Evolutionary conservation across 306 rosid species (phyloP).

Genomic region (Cucurbita argyrosperma): DNA sequence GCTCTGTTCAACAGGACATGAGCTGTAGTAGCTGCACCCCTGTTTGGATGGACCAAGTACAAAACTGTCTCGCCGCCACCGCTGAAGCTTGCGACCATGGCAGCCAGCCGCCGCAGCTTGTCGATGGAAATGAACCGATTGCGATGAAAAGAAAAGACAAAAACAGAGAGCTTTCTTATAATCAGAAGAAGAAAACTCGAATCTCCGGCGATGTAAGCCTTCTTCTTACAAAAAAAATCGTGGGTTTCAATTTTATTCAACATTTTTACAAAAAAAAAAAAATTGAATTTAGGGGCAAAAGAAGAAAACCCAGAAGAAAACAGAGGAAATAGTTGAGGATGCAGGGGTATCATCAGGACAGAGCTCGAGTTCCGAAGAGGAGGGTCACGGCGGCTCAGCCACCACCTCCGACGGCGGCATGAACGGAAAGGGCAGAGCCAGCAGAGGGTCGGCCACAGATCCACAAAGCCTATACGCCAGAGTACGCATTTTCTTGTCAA

Average conservation of each 20-base stretch:
- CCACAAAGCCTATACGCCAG: constrained; percentile 95
- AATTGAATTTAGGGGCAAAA: not conserved
- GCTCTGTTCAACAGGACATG: constrained; percentile 29
- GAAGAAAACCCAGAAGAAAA: constrained; percentile 18
- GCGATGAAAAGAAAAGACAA: constrained; percentile 28
- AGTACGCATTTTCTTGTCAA: constrained; percentile 19
- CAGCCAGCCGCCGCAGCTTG: not conserved
- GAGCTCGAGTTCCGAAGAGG: constrained; percentile 55
- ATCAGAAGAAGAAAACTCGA: constrained; percentile 37
- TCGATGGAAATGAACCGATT: not conserved
- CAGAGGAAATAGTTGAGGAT: not conserved
- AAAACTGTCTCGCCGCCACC: not conserved
- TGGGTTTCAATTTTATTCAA: too few relatives aligned
- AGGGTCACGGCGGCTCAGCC: constrained; percentile 29
- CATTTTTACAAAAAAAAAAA: too few relatives aligned
- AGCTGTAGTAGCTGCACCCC: constrained; percentile 19
- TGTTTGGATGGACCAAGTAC: not conserved
- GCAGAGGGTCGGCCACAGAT: constrained; percentile 87
- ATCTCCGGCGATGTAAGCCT: constrained; percentile 34
- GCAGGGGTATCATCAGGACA: constrained; percentile 26
- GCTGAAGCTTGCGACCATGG: not conserved
- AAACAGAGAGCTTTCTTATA: constrained; percentile 7
- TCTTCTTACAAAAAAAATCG: not conserved
- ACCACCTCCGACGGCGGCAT: constrained; percentile 30
- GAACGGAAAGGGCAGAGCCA: constrained; percentile 57